Evolutionary conservation across 1,284 basidiomycete genomes (phyloP).

Genomic region (Trichosporon ovoides): DNA sequence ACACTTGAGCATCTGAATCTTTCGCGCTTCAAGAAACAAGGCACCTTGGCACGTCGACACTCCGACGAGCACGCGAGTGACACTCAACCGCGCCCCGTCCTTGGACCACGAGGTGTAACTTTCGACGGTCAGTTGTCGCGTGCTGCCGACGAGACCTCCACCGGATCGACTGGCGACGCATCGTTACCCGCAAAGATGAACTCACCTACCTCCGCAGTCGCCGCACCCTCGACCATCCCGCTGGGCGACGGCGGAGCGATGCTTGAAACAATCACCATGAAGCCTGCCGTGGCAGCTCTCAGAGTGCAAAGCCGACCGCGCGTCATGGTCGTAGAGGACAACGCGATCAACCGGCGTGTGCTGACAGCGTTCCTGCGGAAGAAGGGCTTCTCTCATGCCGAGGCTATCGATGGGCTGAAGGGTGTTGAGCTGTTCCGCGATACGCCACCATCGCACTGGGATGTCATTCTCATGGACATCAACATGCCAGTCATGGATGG

Average conservation of each 20-base stretch:
- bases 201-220: neutral
- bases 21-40: neutral
- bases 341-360: constrained; percentile 54
- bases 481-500: constrained; percentile 92
- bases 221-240: constrained; percentile 42
- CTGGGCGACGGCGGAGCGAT: constrained; percentile 53
- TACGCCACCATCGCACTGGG: constrained; percentile 56
- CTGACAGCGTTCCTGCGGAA: constrained; percentile 73
- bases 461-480: constrained; percentile 79
- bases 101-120: neutral
- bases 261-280: constrained; percentile 48
- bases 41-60: neutral
- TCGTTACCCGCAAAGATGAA: neutral
- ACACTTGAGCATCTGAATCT: too few species aligned
- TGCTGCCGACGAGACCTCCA: neutral
- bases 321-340: constrained; percentile 78
- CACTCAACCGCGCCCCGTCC: neutral
- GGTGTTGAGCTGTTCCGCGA: constrained; percentile 72
- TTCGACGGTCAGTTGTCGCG: neutral
- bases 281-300: constrained; percentile 37
- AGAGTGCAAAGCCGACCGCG: constrained; percentile 34
- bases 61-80: neutral
- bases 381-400: constrained; percentile 64
- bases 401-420: constrained; percentile 76
- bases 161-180: neutral